Evolutionary conservation across 805 yeast species (phyloP), one percentile per base, ranked within the genome.

Genomic region (Schwanniomyces sp.): DNA sequence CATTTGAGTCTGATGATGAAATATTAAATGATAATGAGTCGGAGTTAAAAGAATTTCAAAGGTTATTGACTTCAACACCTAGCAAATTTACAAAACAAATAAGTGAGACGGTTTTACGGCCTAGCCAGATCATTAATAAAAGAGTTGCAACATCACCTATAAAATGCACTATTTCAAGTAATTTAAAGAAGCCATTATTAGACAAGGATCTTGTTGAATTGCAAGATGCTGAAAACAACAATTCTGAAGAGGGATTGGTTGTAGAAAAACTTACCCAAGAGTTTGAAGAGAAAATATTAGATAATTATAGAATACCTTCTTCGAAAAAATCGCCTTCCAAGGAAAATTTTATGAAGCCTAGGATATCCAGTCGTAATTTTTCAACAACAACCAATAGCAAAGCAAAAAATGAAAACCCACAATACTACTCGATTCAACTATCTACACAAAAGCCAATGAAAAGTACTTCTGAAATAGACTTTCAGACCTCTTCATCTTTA

Each of bases 341-440:
- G 10, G 16, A 18, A 4, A 5, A 2, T 37, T 21, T n/a, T 12
- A 37, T 11, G 16, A 17, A n/a, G 14, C 21, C 38, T 4, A 32
- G 5, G 14, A 27, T 27, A 14, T 44, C 32, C 21, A 16, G 10
- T 25, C 52, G 55, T 10, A 18, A 49, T 2, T 44, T 50, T 7
- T 47, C 57, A 5, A 42, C 54, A 1, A 12, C 41, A 4, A 37
- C 18, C 30, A 42, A 39, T 25, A 26, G n/a, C 8, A 18, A 43
- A 21, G 45, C 47, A 6, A 49, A 48, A 28, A 46, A n/a, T 12
- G 27, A 40, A 14, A 32, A 32, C 21, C 26, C 37, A 5, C 39
- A 42, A 1, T 54, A 58, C 47, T 62, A 65, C 8, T 53, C 66
- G 0, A 65, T 67, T 16, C 69, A 62, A 32, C 52, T 66, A 3